A percentile compares a stretch with the other conserved stretches of the same genome.
Conservation (phyloP, 345 rosid species). For the thale cress (Arabidopsis thaliana) region TAIR10.1 NC_003075.7:13741001-13741500, state of each 20-base stretch:
- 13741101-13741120: background rate
- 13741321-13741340: background rate
- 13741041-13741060: constrained; percentile 2
- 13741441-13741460: background rate
- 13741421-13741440: background rate
- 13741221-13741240: constrained; percentile 91
- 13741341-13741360: background rate
- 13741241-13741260: constrained; percentile 86
- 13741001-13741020: constrained; percentile 3
- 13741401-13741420: constrained; percentile 15
- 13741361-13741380: background rate
- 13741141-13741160: constrained; percentile 72
- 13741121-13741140: constrained; percentile 27
- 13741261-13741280: constrained; percentile 89
- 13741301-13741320: constrained; percentile 30
- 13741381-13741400: background rate
- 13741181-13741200: constrained; percentile 82
- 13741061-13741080: constrained; percentile 8
- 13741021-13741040: constrained; percentile 13
- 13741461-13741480: background rate
- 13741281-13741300: constrained; percentile 78
- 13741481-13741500: background rate
- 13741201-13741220: constrained; percentile 85
- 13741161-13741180: constrained; percentile 77
- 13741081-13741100: background rate